Conservation (phyloP, 495 filamentous ascomycete species). For the Penicillium taxi region DNA sequence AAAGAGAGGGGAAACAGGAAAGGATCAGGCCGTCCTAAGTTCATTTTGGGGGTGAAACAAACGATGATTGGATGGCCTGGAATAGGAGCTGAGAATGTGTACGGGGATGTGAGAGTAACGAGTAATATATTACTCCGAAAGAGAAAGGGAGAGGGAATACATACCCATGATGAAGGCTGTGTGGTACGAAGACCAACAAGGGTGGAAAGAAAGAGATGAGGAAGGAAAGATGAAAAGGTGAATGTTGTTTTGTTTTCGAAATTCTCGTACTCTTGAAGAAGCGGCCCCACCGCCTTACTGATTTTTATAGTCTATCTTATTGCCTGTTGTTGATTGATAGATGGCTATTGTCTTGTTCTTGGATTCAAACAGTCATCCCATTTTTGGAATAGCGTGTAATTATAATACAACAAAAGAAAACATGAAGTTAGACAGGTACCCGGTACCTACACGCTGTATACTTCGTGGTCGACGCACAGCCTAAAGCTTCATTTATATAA, state of each 20-base stretch:
- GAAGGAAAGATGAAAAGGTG: constrained; percentile 19
- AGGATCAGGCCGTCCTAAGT: constrained; percentile 23
- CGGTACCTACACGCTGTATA: too few species aligned
- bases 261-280: constrained; percentile 9
- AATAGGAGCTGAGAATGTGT: constrained; percentile 21
- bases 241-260: constrained; percentile 12
- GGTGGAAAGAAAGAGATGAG: constrained; percentile 2
- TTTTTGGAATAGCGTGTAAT: too few species aligned
- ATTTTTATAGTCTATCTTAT: too few species aligned
- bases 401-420: too few species aligned
- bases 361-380: too few species aligned
- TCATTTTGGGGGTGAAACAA: constrained; percentile 9
- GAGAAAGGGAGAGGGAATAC: constrained; percentile 16
- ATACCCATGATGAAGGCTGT: constrained; percentile 23
- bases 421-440: too few species aligned
- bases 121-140: constrained; percentile 23
- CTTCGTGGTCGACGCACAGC: too few species aligned
- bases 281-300: constrained; percentile 8
- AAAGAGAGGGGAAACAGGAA: constrained; percentile 14
- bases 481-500: too few species aligned
- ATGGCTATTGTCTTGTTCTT: too few species aligned
- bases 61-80: constrained; percentile 19
- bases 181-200: constrained; percentile 7
- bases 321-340: too few species aligned
- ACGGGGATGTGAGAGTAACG: constrained; percentile 13